A percentile compares a stretch with the other conserved stretches of the same genome.
phyloP scores from a whole-genome alignment of 2,329 filamentous ascomycete genomes.

The Taxawa tesnikishii region DNA sequence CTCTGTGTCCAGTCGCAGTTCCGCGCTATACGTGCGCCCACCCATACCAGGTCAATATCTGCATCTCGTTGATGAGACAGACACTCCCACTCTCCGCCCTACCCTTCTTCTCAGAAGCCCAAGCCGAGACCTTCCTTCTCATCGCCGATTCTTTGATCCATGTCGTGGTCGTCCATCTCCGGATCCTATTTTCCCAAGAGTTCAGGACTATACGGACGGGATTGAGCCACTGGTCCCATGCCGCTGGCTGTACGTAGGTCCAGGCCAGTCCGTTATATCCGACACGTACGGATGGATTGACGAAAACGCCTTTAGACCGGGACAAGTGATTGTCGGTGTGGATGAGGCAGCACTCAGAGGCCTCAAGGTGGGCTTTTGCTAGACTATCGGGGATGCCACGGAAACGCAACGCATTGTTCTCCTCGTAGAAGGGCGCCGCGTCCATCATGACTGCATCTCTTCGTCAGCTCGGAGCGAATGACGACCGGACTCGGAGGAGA shows the following conservation, averaged over 20 bases:
- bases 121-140: slow-evolving; percentile 9
- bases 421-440: slow-evolving; percentile 41
- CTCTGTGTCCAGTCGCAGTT: too few species aligned
- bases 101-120: slow-evolving; percentile 9
- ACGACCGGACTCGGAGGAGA: too few species aligned
- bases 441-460: slow-evolving; percentile 34
- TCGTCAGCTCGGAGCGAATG: background rate
- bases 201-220: slow-evolving; percentile 38
- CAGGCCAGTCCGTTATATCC: slow-evolving; percentile 43
- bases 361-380: slow-evolving; percentile 51
- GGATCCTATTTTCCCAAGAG: slow-evolving; percentile 46
- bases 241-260: slow-evolving; percentile 5
- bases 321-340: slow-evolving; percentile 57
- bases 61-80: slow-evolving; percentile 18
- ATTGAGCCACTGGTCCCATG: slow-evolving; percentile 33
- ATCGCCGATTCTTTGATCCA: slow-evolving; percentile 17
- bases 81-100: slow-evolving; percentile 20
- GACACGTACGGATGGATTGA: slow-evolving; percentile 59
- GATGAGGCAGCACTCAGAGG: slow-evolving; percentile 68
- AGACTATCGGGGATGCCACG: slow-evolving; percentile 53
- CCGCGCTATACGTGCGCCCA: slow-evolving; percentile 19
- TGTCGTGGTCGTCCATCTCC: slow-evolving; percentile 30
- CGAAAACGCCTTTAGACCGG: slow-evolving; percentile 42
- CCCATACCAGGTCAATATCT: slow-evolving; percentile 14
- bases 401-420: slow-evolving; percentile 38